These are phyloP conservation scores for Hamiltosporidium magnivora DNA, from an alignment of 371 early-diverging fungal species.

Conservation along the genomic window DNA sequence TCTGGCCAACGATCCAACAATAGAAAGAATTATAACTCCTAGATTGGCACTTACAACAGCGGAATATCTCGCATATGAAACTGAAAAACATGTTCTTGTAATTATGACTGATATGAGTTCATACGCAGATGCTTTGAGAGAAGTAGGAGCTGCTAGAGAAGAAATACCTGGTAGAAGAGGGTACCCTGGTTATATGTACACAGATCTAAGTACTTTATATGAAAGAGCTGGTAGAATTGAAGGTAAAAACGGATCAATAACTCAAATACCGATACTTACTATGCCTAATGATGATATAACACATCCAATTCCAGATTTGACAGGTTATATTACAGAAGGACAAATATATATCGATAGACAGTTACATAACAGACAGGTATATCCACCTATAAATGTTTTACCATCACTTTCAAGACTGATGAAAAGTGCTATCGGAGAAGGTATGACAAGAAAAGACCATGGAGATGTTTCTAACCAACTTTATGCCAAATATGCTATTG, in stretches of 20 bases:
- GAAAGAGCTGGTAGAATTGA: constrained; percentile 98
- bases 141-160: constrained; percentile 96
- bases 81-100: constrained; percentile 96
- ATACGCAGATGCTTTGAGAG: constrained; percentile 98
- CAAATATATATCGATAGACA: constrained; percentile 98
- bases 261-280: constrained; percentile 98
- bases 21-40: constrained; percentile 99
- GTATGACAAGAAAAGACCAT: constrained; percentile 95
- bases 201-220: constrained; percentile 97
- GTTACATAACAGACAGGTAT: constrained; percentile 95
- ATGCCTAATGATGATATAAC: constrained; percentile 99
- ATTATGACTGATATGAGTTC: constrained; percentile 99
- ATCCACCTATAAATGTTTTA: constrained; percentile 98
- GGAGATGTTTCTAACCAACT: constrained; percentile 98
- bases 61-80: constrained; percentile 98
- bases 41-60: constrained; percentile 95
- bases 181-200: constrained; percentile 99
- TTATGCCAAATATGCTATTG: constrained; percentile 99
- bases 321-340: constrained; percentile 99
- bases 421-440: constrained; percentile 99
- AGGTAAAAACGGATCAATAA: constrained; percentile 96
- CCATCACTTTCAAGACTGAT: constrained; percentile 96
- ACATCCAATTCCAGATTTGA: constrained; percentile 99
- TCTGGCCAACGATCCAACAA: constrained; percentile 99
- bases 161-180: constrained; percentile 99